Evolutionary conservation across 495 filamentous ascomycete species (phyloP), one percentile per base, ranked within the genome.

Genomic region (Aspergillus campestris): DNA sequence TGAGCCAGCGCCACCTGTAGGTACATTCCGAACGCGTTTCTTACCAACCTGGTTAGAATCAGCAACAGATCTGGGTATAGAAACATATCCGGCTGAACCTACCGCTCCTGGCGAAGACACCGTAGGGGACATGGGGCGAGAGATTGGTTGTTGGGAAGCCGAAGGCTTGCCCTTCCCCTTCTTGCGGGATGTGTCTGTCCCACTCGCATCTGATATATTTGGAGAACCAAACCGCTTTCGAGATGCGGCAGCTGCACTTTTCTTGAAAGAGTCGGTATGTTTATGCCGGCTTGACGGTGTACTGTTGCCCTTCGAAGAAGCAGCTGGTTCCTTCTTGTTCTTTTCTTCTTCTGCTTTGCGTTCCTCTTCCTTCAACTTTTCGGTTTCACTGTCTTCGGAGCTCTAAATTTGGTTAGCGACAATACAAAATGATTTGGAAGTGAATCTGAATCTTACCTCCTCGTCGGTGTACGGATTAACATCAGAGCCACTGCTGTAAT

Each of bases 211-310:
- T 9, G 92, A 96, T 13, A 82, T 73, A 52, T 87, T 82, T 6
- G 90, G 88, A 28, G 91, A 95, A 28, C 91, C 90, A 14, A 83
- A 71, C 12, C 92, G 82, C 66, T 96, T 97, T 38, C 90, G 79
- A 38, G 73, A 73, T 55, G 67, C 53, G 27, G 57, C 54, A 7
- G 60, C 14, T 4, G 59, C 53, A 37, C 55, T 62, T 66, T 88
- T 86, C 67, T 84, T 87, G n/a, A 71, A 55, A 9, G 65, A 34
- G 46, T 75, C 71, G 8, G 53, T 61, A 45, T 72, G 64, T 49
- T 70, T 71, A 12, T 58, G 57, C 46, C 78, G 81, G 27, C 83
- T 80, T 15, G 84, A 82, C 0, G 90, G 86, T 3, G 88, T 89
- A 44, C 75, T 88, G 24, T 75, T 78, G 29, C 86, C 84, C 58